Evolutionary conservation across 148 eudicot genomes (phyloP).

Genomic region (Cornus kousa): DNA sequence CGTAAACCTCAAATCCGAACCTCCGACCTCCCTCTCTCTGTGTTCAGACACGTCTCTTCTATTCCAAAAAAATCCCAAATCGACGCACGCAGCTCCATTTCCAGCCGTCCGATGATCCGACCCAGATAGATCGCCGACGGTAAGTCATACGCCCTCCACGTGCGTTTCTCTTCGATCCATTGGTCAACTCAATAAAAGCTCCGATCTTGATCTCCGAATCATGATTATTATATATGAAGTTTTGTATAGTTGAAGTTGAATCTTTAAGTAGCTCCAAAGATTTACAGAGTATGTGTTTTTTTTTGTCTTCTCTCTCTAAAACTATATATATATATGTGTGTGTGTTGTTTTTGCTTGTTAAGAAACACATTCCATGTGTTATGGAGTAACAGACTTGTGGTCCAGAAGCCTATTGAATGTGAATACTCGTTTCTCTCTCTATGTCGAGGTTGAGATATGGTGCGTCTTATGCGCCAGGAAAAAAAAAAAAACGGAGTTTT

Average conservation of each 20-base stretch:
- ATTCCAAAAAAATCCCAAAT: not conserved
- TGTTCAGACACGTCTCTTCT: not conserved
- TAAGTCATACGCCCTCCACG: constrained; percentile 6
- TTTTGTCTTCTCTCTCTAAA: not conserved
- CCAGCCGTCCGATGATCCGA: not conserved
- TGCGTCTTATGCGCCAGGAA: not conserved
- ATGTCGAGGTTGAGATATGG: not conserved
- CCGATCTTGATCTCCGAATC: too few species aligned
- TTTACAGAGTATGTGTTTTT: too few species aligned
- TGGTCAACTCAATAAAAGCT: too few species aligned
- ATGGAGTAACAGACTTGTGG: not conserved
- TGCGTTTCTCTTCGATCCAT: not conserved
- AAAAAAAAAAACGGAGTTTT: not conserved
- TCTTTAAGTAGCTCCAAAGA: too few species aligned
- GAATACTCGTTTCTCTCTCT: not conserved
- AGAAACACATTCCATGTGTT: not conserved
- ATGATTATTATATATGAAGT: too few species aligned
- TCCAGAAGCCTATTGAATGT: not conserved
- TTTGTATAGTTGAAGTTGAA: too few species aligned
- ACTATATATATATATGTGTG: not conserved
- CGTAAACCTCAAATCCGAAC: constrained; percentile 13
- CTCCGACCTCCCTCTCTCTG: not conserved
- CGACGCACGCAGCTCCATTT: not conserved
- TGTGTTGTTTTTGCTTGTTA: not conserved
- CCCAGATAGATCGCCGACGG: not conserved